Evolutionary conservation across 352 stramenopile genomes (phyloP).

Genomic region (Phytopythium delawarense): DNA sequence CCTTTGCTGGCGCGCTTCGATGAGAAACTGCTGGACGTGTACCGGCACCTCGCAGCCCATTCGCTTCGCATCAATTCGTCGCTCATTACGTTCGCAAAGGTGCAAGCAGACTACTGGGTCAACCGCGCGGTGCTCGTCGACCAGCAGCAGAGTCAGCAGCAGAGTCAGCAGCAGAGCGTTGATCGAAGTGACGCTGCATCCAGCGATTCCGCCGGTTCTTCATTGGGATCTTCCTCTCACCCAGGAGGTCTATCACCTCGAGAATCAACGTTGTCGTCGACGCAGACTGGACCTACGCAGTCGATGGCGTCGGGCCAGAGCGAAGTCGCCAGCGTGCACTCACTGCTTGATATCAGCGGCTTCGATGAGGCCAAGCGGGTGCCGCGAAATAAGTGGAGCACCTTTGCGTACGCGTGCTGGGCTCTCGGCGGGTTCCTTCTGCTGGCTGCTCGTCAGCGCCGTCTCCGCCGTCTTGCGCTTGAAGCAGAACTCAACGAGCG

Average conservation of each 20-base stretch:
- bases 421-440: constrained; percentile 52
- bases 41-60: constrained; percentile 54
- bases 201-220: neutral
- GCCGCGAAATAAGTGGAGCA: constrained; percentile 71
- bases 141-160: constrained; percentile 1
- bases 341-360: constrained; percentile 50
- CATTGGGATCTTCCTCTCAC: neutral
- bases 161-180: neutral
- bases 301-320: neutral
- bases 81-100: constrained; percentile 79
- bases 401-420: constrained; percentile 65
- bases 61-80: constrained; percentile 68
- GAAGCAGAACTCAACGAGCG: constrained; percentile 24
- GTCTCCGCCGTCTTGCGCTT: constrained; percentile 9
- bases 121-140: constrained; percentile 42
- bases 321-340: constrained; percentile 68
- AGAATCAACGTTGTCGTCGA: constrained; percentile 1
- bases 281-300: constrained; percentile 1
- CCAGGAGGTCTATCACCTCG: neutral
- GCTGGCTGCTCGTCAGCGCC: constrained; percentile 23
- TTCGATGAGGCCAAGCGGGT: constrained; percentile 67
- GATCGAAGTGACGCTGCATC: neutral
- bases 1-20: constrained; percentile 55
- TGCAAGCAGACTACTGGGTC: constrained; percentile 71
- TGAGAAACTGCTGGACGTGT: constrained; percentile 56